A percentile compares a stretch with the other conserved stretches of the same genome.
Conservation (phyloP, 2,329 filamentous ascomycete species). For the Colletotrichum coccodes region DNA sequence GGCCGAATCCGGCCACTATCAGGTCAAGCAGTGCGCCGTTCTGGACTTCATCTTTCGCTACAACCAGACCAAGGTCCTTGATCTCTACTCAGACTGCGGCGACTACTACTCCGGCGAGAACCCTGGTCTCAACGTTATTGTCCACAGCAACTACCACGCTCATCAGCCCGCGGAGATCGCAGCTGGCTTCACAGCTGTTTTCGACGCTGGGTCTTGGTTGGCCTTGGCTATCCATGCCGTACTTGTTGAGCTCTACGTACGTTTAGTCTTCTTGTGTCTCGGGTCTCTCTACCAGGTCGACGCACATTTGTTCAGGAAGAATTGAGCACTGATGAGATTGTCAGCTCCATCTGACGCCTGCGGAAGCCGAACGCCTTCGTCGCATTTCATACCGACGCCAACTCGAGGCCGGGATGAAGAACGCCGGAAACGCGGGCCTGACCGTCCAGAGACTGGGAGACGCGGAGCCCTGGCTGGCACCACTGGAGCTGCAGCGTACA, state of each 20-base stretch:
- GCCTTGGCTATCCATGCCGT: conserved; percentile 33
- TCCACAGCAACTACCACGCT: conserved; percentile 44
- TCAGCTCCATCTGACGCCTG: conserved; percentile 60
- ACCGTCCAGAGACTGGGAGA: conserved; percentile 53
- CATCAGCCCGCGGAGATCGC: conserved; percentile 42
- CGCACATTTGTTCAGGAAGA: neutral
- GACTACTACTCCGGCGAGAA: conserved; percentile 45
- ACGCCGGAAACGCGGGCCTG: conserved; percentile 55
- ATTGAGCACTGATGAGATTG: neutral
- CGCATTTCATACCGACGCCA: conserved; percentile 63
- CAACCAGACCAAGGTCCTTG: conserved; percentile 37
- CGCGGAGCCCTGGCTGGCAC: conserved; percentile 36
- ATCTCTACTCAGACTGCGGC: conserved; percentile 55
- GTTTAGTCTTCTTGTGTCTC: conserved; percentile 24
- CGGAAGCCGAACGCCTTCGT: conserved; percentile 60
- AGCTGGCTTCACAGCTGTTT: conserved; percentile 54
- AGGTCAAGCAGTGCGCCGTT: conserved; percentile 57
- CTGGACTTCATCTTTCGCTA: conserved; percentile 50
- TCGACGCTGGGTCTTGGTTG: conserved; percentile 60
- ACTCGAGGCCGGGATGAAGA: conserved; percentile 58
- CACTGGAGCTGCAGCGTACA: neutral
- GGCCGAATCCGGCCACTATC: conserved; percentile 38
- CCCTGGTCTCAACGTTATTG: conserved; percentile 38
- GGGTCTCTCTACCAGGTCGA: too few relatives aligned
- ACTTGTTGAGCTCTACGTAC: conserved; percentile 39